Conservation (phyloP, 176 grass and related monocot genomes). For the Carex scoparia region DNA sequence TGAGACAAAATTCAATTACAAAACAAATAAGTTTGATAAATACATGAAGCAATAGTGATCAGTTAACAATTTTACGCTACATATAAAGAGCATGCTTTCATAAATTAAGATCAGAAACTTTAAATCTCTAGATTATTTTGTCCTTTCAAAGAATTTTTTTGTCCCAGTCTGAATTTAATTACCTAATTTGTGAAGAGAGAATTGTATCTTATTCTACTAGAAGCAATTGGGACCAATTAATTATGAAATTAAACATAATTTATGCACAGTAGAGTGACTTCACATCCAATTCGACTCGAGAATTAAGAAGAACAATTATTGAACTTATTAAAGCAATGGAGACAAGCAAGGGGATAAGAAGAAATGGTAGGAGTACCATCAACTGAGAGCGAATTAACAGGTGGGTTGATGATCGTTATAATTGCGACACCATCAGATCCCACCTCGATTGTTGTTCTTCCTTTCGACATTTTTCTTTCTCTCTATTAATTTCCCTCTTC, state of each 20-base stretch:
- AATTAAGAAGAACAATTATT: neutral
- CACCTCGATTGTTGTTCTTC: conserved; percentile 66
- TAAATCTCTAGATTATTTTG: neutral
- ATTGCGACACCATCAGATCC: conserved; percentile 77
- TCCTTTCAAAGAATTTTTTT: neutral
- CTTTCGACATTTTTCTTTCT: conserved; percentile 44
- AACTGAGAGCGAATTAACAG: conserved; percentile 71
- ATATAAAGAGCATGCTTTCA: neutral
- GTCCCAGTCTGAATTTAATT: neutral
- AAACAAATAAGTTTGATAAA: neutral
- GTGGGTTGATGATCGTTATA: conserved; percentile 82
- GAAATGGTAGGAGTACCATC: conserved; percentile 32
- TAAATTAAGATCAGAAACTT: neutral
- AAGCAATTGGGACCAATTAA: neutral
- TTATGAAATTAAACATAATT: neutral
- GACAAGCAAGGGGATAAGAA: neutral
- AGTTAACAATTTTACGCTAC: neutral
- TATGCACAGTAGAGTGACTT: neutral
- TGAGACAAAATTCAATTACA: neutral
- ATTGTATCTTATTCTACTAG: neutral
- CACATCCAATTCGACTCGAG: neutral
- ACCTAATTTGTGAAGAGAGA: neutral
- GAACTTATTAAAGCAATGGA: neutral
- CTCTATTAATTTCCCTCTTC: conserved; percentile 9
- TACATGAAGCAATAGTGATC: neutral